Evolutionary conservation across 2,329 filamentous ascomycete species (phyloP).

Genomic region (Tolypocladium ophioglossoides): DNA sequence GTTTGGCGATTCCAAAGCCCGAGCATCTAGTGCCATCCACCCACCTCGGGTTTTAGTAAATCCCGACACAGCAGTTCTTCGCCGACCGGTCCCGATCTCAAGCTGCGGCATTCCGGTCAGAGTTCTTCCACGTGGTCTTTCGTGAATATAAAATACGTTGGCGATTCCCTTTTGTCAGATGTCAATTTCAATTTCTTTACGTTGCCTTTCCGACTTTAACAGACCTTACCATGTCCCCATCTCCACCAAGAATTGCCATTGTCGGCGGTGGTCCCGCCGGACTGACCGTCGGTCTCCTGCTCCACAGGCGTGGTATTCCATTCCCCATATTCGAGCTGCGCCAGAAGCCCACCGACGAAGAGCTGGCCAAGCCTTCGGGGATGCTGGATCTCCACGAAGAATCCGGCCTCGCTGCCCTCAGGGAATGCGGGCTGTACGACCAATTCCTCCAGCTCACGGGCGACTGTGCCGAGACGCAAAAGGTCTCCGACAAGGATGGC

Average conservation of each 20-base stretch:
- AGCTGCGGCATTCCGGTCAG: not conserved
- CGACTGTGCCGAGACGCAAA: slow-evolving; percentile 8
- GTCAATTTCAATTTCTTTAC: too few species aligned
- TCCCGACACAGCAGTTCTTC: too few species aligned
- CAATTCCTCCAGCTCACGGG: slow-evolving; percentile 28
- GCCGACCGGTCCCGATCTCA: not conserved
- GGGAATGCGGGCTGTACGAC: slow-evolving; percentile 30
- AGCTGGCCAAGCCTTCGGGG: slow-evolving; percentile 22
- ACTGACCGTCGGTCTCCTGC: slow-evolving; percentile 33
- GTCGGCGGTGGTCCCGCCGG: slow-evolving; percentile 34
- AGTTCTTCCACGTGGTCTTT: not conserved
- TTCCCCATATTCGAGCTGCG: slow-evolving; percentile 25
- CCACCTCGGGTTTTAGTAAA: too few species aligned
- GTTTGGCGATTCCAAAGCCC: too few species aligned
- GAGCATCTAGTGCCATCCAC: too few species aligned
- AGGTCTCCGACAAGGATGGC: slow-evolving; percentile 16
- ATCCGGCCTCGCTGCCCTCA: slow-evolving; percentile 32
- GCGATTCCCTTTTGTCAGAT: not conserved
- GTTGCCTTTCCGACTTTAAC: not conserved
- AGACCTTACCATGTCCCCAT: slow-evolving; percentile 12
- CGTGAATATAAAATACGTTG: not conserved
- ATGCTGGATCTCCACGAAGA: slow-evolving; percentile 37
- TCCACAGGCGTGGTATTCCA: slow-evolving; percentile 25
- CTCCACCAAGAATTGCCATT: slow-evolving; percentile 25
- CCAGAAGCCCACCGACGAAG: slow-evolving; percentile 12